These are phyloP conservation scores for Aspergillus sp. DNA, from an alignment of 2,329 filamentous ascomycete genomes.

Conservation along the genomic window DNA sequence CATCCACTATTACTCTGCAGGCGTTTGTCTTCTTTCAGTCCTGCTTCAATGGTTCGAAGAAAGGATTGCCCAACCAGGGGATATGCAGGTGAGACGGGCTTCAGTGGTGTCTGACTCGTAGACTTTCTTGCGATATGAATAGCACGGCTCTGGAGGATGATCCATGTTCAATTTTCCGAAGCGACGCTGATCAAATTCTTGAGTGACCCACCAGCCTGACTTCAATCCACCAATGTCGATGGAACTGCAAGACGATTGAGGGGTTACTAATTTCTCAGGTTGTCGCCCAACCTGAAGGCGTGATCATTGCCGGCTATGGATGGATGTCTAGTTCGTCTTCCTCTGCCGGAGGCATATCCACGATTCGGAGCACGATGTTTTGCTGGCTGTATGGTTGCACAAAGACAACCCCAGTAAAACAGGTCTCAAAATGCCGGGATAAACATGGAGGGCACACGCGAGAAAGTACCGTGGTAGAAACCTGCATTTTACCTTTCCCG, in stretches of 20 bases:
- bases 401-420: background rate
- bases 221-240: background rate
- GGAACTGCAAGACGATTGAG: too few species aligned
- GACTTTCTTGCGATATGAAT: background rate
- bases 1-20: too few species aligned
- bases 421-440: background rate
- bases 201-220: background rate
- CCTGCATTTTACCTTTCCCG: background rate
- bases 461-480: slow-evolving; percentile 1
- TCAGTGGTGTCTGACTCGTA: background rate
- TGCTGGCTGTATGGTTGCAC: background rate
- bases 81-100: background rate
- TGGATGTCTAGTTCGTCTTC: background rate
- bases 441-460: background rate
- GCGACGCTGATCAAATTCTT: slow-evolving; percentile 3
- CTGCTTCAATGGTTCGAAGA: background rate
- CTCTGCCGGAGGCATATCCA: background rate
- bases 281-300: too few species aligned
- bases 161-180: background rate
- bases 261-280: too few species aligned
- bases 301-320: too few species aligned
- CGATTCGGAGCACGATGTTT: background rate
- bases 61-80: background rate
- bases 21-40: background rate
- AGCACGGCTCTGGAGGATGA: background rate